phyloP scores from a whole-genome alignment of 2,329 filamentous ascomycete genomes.

The Nemania serpens region DNA sequence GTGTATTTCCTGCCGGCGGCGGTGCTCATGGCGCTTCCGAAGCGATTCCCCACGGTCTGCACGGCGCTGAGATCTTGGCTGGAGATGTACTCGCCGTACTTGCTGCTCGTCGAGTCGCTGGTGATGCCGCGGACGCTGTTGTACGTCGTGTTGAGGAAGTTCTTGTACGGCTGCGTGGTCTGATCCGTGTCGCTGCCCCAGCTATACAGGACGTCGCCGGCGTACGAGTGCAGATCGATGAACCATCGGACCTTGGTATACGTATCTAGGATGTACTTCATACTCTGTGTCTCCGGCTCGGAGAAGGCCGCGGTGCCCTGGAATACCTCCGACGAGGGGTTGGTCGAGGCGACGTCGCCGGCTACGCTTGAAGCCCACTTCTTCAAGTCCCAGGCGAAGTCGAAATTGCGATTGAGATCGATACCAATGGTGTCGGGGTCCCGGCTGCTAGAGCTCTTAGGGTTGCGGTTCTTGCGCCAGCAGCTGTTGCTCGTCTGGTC shows the following conservation, averaged over 20 bases:
- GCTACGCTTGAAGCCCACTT: conserved; percentile 49
- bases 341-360: conserved; percentile 46
- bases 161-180: conserved; percentile 50
- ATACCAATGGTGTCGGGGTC: conserved; percentile 47
- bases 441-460: conserved; percentile 42
- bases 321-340: conserved; percentile 53
- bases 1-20: conserved; percentile 46
- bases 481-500: conserved; percentile 55
- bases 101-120: conserved; percentile 42
- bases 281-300: conserved; percentile 60
- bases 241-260: conserved; percentile 59
- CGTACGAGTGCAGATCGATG: conserved; percentile 61
- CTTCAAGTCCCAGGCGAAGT: conserved; percentile 60
- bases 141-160: conserved; percentile 57
- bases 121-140: conserved; percentile 56
- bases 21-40: conserved; percentile 47
- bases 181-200: conserved; percentile 63
- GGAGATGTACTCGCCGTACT: conserved; percentile 54
- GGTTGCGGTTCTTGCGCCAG: conserved; percentile 63
- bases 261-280: conserved; percentile 56
- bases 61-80: conserved; percentile 44
- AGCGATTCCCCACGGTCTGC: conserved; percentile 40
- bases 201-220: conserved; percentile 57
- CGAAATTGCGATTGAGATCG: conserved; percentile 62
- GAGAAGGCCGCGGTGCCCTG: conserved; percentile 57